Conservation (phyloP, 2,329 filamentous ascomycete species). For the Sclerotinia sclerotiorum region DNA sequence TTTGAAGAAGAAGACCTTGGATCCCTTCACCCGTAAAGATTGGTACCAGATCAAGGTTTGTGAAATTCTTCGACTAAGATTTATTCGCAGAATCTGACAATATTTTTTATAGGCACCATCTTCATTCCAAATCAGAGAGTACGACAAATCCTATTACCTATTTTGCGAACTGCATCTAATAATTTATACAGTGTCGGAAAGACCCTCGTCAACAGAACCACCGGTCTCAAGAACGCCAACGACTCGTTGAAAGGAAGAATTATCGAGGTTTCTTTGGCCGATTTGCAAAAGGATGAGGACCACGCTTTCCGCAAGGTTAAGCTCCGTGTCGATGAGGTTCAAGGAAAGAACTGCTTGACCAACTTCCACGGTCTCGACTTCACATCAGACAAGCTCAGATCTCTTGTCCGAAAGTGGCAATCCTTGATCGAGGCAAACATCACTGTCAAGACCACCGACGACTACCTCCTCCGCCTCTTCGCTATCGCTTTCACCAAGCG, state of each 20-base stretch:
- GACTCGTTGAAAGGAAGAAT: constrained; percentile 98
- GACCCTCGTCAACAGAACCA: constrained; percentile 98
- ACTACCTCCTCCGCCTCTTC: constrained; percentile 99
- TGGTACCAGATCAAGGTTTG: constrained; percentile 96
- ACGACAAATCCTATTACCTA: constrained; percentile 41
- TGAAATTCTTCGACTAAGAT: constrained; percentile 22
- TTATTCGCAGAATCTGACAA: constrained; percentile 34
- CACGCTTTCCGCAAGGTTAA: constrained; percentile 99
- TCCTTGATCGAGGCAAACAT: constrained; percentile 99
- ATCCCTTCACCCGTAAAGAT: constrained; percentile 98
- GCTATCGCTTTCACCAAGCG: constrained; percentile 99
- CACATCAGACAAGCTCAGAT: constrained; percentile 99
- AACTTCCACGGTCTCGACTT: constrained; percentile 99
- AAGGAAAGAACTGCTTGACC: constrained; percentile 99
- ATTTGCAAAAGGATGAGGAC: constrained; percentile 99
- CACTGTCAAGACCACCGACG: constrained; percentile 99
- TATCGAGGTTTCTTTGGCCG: constrained; percentile 97
- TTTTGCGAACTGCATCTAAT: constrained; percentile 40
- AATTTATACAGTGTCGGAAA: constrained; percentile 81
- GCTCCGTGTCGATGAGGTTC: constrained; percentile 96
- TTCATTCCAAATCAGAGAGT: constrained; percentile 96
- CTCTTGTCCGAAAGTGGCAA: constrained; percentile 99
- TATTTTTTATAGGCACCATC: constrained; percentile 69
- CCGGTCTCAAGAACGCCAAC: constrained; percentile 99
- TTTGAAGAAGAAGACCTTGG: constrained; percentile 98